Evolutionary conservation across 140 eudicot genomes (phyloP), one percentile per base, ranked within the genome.

Genomic region (Bidens hawaiensis): DNA sequence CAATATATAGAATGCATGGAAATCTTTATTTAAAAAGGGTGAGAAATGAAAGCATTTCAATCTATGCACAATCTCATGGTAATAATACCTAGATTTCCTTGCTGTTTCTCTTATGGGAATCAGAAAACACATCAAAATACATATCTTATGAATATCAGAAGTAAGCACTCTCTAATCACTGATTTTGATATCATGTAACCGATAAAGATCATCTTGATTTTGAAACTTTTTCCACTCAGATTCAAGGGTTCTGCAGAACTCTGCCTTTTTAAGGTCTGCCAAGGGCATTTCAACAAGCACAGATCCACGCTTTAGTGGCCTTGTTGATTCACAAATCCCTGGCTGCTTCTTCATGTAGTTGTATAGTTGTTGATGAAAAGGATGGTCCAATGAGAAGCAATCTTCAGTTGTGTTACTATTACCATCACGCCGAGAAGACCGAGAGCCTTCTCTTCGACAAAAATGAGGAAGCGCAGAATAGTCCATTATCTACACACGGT

Each of bases 401-500:
- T 83, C 73, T 9, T 51, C 80, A 6, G 23, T 18, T 64, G 60
- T 27, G 31, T 72, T 53, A n/a, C 49, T 27, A 40, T 72, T 53
- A n/a, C 49, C 64, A 22, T 64, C 62, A 62, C 82, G 51, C 5
- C 75, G 72, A 0, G 81, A 80, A 43, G 83, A 62, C 17, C 83
- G 78, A 5, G 90, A 78, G 23, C 85, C 76, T 75, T 81, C 81
- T 70, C 75, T 79, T 60, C 78, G 85, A 52, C 95, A 87, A 69
- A 83, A 87, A 67, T 87, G 93, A 22, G 95, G 95, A 18, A 87
- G 95, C 11, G 95, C 71, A 42, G 81, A 72, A 65, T 80, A 76
- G 52, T 87, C 95, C 93, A 83, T 87, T 65, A 87, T 77, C 95
- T 86, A 69, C 65, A 83, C 33, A 21, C 65, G 60, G 55, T 46